Conservation (phyloP, 1,139 yeast species). For the Arxiozyma heterogenica region DNA sequence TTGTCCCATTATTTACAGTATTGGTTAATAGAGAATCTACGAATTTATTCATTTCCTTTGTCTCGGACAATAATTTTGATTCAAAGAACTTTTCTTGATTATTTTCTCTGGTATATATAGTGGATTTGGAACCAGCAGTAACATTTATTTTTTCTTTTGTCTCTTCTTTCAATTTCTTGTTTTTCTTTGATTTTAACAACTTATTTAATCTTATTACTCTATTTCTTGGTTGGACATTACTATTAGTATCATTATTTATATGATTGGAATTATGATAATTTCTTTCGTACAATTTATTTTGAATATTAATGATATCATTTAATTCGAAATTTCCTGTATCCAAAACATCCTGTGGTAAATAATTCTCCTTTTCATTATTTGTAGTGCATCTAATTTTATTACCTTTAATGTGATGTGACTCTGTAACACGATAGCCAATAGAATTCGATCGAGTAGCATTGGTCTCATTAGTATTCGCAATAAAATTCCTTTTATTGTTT, state of each 20-base stretch:
- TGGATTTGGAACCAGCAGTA: neutral
- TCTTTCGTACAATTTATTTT: slow-evolving; percentile 27
- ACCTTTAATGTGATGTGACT: neutral
- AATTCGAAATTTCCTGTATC: slow-evolving; percentile 21
- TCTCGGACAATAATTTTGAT: neutral
- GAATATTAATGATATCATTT: slow-evolving; percentile 23
- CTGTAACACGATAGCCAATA: neutral
- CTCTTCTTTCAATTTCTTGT: neutral
- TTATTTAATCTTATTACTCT: slow-evolving; percentile 21
- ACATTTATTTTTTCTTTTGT: neutral
- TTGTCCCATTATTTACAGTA: neutral
- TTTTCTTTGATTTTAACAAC: slow-evolving; percentile 5
- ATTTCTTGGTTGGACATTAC: slow-evolving; percentile 20
- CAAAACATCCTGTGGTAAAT: slow-evolving; percentile 21
- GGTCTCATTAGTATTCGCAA: neutral
- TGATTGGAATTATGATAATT: slow-evolving; percentile 6
- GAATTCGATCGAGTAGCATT: neutral
- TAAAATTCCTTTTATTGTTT: neutral
- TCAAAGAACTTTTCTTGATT: neutral
- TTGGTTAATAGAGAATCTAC: neutral
- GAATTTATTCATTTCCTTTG: neutral
- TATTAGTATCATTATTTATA: slow-evolving; percentile 3
- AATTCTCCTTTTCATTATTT: slow-evolving; percentile 12
- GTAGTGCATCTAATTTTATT: neutral
- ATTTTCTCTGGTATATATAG: neutral